Evolutionary conservation across 176 grass and related monocot genomes (phyloP).

Genomic region (Carex scoparia): DNA sequence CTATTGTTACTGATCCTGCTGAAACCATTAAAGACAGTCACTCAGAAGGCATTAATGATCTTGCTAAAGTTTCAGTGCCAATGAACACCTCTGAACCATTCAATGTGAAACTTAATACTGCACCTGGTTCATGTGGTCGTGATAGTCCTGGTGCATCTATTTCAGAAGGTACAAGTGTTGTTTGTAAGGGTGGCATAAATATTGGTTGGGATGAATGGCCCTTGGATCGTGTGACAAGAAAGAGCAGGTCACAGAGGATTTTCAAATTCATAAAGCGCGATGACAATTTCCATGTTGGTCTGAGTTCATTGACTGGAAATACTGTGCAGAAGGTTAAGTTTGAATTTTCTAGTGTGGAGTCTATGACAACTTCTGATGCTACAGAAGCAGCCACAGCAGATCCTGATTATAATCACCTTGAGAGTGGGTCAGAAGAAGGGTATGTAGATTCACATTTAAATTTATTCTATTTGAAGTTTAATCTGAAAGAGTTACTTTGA

Average conservation of each 20-base stretch:
- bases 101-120: constrained; percentile 3
- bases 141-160: background rate
- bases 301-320: background rate
- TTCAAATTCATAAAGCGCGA: background rate
- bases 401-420: constrained; percentile 10
- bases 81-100: background rate
- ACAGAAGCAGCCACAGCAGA: background rate
- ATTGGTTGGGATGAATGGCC: background rate
- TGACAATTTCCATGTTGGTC: background rate
- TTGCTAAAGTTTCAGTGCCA: background rate
- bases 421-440: background rate
- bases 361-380: background rate
- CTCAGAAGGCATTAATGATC: constrained; percentile 3
- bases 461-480: background rate
- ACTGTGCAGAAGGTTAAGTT: constrained; percentile 1
- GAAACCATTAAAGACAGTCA: constrained; percentile 11
- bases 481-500: background rate
- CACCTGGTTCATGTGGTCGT: background rate
- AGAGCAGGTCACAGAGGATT: background rate
- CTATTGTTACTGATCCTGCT: background rate
- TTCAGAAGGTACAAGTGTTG: background rate
- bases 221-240: background rate
- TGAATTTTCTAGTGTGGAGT: background rate
- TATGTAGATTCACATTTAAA: background rate
- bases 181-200: background rate